Percentiles rank a stretch among this genome's conserved stretches.
Conservation (phyloP, 2,329 filamentous ascomycete genomes). For the Fusarium phyllophilum region DNA sequence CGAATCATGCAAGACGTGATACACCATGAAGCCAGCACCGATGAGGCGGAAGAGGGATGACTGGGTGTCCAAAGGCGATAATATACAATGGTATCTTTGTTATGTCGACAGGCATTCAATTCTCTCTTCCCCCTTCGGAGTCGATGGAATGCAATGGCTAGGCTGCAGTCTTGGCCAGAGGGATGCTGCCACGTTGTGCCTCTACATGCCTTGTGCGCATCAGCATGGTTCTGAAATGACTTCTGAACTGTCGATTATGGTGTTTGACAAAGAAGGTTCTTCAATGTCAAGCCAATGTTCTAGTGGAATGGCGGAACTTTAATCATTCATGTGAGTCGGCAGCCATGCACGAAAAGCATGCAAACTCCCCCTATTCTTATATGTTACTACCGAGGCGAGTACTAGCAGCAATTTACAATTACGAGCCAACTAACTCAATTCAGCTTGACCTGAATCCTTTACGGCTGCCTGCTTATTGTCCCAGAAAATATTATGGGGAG, state of each 20-base stretch:
- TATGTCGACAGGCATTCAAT: slow-evolving; percentile 8
- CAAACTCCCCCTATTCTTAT: slow-evolving; percentile 40
- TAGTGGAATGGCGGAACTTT: slow-evolving; percentile 23
- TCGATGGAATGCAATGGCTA: slow-evolving; percentile 28
- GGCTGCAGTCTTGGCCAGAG: slow-evolving; percentile 23
- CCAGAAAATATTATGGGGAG: slow-evolving; percentile 11
- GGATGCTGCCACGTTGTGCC: slow-evolving; percentile 44
- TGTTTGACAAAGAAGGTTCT: slow-evolving; percentile 20
- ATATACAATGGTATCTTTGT: slow-evolving; percentile 19
- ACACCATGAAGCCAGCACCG: slow-evolving; percentile 6
- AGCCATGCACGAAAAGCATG: slow-evolving; percentile 48
- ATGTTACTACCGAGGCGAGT: slow-evolving; percentile 24
- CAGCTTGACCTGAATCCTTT: slow-evolving; percentile 13
- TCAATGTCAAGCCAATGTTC: slow-evolving; percentile 7
- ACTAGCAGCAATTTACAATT: slow-evolving; percentile 25
- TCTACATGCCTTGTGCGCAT: slow-evolving; percentile 30
- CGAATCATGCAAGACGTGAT: slow-evolving; percentile 10
- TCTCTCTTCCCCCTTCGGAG: slow-evolving; percentile 23
- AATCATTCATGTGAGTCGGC: slow-evolving; percentile 49
- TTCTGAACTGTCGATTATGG: slow-evolving; percentile 29
- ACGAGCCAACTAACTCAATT: slow-evolving; percentile 17
- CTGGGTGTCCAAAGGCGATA: slow-evolving; percentile 28
- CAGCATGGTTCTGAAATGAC: slow-evolving; percentile 25
- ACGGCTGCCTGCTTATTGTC: slow-evolving; percentile 6
- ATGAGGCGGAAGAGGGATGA: slow-evolving; percentile 34